phyloP scores from a whole-genome alignment of 352 stramenopile species.

The Pythium insidiosum region DNA sequence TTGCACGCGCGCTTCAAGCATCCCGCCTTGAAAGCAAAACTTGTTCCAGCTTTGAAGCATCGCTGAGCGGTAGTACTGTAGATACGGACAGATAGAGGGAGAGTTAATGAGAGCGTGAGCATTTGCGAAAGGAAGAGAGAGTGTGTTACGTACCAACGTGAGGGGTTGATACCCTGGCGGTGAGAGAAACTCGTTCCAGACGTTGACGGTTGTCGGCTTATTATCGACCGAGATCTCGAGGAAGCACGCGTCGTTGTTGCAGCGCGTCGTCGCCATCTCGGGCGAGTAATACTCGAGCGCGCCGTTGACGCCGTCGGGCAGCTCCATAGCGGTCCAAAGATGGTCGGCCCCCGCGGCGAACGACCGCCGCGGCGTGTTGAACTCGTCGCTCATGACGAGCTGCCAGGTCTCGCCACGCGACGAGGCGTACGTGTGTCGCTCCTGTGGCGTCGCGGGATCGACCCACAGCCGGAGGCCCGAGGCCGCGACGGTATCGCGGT shows the following conservation, averaged over 20 bases:
- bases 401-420: slow-evolving; percentile 47
- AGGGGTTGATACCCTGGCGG: background rate
- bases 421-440: slow-evolving; percentile 24
- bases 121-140: too few species aligned
- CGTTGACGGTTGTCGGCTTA: background rate
- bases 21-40: slow-evolving; percentile 92
- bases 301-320: slow-evolving; percentile 65
- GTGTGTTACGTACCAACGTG: background rate
- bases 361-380: slow-evolving; percentile 79
- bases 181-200: background rate
- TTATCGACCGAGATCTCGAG: background rate
- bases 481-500: background rate
- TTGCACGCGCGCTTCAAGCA: slow-evolving; percentile 84
- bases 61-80: slow-evolving; percentile 42
- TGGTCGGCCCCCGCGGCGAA: slow-evolving; percentile 91
- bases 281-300: slow-evolving; percentile 11
- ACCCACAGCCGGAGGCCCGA: slow-evolving; percentile 25
- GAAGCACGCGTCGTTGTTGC: background rate
- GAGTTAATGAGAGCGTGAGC: too few species aligned
- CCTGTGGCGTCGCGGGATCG: slow-evolving; percentile 42
- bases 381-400: slow-evolving; percentile 93
- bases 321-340: slow-evolving; percentile 91
- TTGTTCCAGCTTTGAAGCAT: slow-evolving; percentile 95
- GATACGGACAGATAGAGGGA: background rate
- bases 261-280: slow-evolving; percentile 1